Percentiles rank a stretch among this genome's conserved stretches.
phyloP scores from a whole-genome alignment of 257 asterid species.

The Cruciata laevipes region DNA sequence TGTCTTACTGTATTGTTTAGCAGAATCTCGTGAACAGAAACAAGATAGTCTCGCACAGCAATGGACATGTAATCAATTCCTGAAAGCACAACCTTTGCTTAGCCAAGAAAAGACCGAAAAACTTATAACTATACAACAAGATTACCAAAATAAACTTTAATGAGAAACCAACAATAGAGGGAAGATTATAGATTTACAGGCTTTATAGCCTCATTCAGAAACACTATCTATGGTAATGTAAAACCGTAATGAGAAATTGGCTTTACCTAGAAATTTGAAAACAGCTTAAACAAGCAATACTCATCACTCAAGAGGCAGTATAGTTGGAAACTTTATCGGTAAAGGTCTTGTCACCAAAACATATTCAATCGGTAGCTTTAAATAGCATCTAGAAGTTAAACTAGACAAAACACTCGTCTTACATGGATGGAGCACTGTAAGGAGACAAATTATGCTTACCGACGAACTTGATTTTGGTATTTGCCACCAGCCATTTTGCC shows the following conservation, averaged over 20 bases:
- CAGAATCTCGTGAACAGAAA: slow-evolving; percentile 18
- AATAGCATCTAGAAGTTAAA: not conserved
- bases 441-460: slow-evolving; percentile 13
- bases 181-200: not conserved
- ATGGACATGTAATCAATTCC: slow-evolving; percentile 34
- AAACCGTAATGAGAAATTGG: not conserved
- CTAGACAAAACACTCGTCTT: not conserved
- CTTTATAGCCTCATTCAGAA: not conserved
- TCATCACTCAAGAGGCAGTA: not conserved
- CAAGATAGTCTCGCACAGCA: slow-evolving; percentile 2
- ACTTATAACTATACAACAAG: too few relatives aligned
- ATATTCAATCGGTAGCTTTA: not conserved
- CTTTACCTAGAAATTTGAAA: not conserved
- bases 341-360: not conserved
- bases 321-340: not conserved
- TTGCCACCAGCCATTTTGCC: slow-evolving; percentile 24
- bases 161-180: not conserved
- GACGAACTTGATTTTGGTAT: slow-evolving; percentile 25
- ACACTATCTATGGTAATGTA: not conserved
- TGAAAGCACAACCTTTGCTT: not conserved
- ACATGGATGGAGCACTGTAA: not conserved
- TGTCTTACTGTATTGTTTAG: slow-evolving; percentile 15
- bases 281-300: too few relatives aligned
- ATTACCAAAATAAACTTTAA: not conserved
- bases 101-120: too few relatives aligned